These are phyloP conservation scores for Trichoderma sp. DNA, from an alignment of 2,329 filamentous ascomycete species.

Conservation along the genomic window DNA sequence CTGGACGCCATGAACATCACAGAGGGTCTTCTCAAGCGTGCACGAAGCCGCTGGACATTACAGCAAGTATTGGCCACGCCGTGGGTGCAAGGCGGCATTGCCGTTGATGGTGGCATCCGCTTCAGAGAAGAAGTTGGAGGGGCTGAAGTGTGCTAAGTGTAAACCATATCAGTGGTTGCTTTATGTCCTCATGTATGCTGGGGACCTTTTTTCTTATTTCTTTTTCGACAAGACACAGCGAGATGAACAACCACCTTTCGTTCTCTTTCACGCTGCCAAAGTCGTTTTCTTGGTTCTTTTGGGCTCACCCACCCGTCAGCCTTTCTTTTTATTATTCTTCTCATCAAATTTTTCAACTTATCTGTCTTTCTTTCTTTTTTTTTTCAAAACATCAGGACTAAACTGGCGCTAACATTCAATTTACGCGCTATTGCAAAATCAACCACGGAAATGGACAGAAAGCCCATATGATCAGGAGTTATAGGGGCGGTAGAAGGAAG, in stretches of 20 bases:
- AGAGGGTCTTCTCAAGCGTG: constrained; percentile 80
- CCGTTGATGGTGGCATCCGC: constrained; percentile 62
- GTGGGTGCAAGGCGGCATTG: constrained; percentile 77
- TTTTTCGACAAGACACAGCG: neutral
- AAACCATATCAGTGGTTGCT: neutral
- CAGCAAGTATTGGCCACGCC: constrained; percentile 69
- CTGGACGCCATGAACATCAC: constrained; percentile 78
- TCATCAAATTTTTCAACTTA: neutral
- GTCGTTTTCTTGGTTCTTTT: neutral
- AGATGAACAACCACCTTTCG: neutral
- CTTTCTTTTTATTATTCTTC: neutral
- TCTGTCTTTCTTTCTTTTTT: neutral
- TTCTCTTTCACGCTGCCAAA: neutral
- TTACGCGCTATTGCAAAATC: constrained; percentile 2
- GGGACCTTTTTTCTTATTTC: neutral
- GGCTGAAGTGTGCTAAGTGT: constrained; percentile 47
- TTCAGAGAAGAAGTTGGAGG: constrained; percentile 62
- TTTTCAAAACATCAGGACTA: neutral
- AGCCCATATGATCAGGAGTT: constrained; percentile 14
- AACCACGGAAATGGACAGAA: constrained; percentile 1
- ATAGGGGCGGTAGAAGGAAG: constrained; percentile 15
- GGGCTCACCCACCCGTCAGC: neutral
- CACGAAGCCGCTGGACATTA: constrained; percentile 74
- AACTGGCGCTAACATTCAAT: neutral
- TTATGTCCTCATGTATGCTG: neutral